Evolutionary conservation across 108 stramenopile genomes (phyloP).

Genomic region (Cyclotella sp.): DNA sequence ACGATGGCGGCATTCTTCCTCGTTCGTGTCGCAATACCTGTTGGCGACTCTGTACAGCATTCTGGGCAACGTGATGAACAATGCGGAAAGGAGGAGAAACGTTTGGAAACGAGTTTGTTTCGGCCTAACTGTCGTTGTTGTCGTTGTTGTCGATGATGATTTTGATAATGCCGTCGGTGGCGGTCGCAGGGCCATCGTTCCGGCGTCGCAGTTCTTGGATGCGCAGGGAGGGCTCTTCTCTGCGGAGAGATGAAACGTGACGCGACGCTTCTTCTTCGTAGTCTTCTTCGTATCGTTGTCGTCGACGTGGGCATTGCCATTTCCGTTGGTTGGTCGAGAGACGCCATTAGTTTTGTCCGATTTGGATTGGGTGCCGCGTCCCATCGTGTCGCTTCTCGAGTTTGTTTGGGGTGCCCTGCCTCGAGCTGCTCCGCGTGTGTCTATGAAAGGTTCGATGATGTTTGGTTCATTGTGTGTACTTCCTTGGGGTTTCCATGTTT

Average conservation of each 20-base stretch:
- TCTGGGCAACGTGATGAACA: constrained; percentile 12
- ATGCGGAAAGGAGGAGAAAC: not conserved
- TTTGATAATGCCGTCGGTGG: no score
- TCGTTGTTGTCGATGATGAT: not conserved
- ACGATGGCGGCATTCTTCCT: not conserved
- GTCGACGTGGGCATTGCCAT: no score
- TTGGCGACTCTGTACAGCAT: not conserved
- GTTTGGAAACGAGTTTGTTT: constrained; percentile 11
- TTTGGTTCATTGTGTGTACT: no score
- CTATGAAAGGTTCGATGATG: no score
- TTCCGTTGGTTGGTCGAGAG: no score
- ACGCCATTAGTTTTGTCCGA: no score
- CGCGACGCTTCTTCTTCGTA: not conserved
- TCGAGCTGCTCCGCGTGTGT: no score
- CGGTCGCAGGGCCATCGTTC: not conserved
- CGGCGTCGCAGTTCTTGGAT: not conserved
- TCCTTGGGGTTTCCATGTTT: no score
- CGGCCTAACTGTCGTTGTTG: not conserved
- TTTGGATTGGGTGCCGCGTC: no score
- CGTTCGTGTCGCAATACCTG: not conserved
- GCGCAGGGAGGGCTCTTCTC: not conserved
- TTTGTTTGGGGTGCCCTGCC: no score
- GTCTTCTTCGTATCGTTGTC: no score
- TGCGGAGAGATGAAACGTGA: not conserved
- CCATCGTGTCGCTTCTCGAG: no score